phyloP scores from a whole-genome alignment of 192 early-diverging fungal species.

The Mortierella hygrophila region DNA sequence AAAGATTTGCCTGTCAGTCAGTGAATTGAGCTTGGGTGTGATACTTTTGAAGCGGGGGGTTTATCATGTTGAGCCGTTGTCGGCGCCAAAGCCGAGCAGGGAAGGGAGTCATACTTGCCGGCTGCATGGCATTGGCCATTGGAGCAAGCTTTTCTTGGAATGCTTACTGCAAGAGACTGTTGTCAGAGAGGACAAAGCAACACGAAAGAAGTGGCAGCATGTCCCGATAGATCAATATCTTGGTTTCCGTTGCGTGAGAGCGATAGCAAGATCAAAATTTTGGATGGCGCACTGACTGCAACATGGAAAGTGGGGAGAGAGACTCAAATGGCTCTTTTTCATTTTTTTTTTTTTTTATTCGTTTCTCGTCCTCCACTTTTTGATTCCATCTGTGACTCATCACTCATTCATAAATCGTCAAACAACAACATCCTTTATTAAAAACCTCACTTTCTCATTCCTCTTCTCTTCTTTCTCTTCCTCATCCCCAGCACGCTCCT shows the following conservation, averaged over 20 bases:
- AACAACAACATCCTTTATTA: not conserved
- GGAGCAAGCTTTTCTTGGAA: not conserved
- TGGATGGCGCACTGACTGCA: not conserved
- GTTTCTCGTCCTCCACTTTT: not conserved
- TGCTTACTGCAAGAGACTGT: not conserved
- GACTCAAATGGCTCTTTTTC: not conserved
- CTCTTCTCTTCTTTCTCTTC: not conserved
- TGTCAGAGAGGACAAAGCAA: not conserved
- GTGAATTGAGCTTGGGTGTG: not conserved
- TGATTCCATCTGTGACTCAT: conserved; percentile 4
- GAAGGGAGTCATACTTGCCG: too few relatives aligned
- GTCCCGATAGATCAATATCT: not conserved
- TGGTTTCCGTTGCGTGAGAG: not conserved
- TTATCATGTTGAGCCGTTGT: too few relatives aligned
- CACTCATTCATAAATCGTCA: not conserved
- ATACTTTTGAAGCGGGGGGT: not conserved
- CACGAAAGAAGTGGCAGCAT: not conserved
- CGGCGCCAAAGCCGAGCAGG: too few relatives aligned
- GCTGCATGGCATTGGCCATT: too few relatives aligned
- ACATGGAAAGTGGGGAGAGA: not conserved
- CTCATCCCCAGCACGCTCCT: not conserved
- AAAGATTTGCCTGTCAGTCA: not conserved
- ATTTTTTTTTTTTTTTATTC: not conserved
- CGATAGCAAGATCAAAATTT: not conserved
- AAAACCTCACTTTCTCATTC: not conserved